These are phyloP conservation scores for Gremmenia infestans DNA, from an alignment of 2,329 filamentous ascomycete genomes.

Conservation along the genomic window DNA sequence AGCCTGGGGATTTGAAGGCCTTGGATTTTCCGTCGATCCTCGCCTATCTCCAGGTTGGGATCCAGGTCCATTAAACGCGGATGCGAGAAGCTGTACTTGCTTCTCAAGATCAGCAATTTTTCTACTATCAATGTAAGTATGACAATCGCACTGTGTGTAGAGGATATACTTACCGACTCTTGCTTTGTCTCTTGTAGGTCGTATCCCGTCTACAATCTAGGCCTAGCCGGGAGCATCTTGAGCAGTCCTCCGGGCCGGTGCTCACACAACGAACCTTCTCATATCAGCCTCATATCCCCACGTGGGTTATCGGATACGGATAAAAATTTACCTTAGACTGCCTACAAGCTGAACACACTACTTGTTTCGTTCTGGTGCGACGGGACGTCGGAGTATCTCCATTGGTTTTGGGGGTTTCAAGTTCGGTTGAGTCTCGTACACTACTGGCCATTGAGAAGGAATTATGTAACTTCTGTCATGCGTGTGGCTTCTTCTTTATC, in stretches of 20 bases:
- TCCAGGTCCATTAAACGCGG: not conserved
- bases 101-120: slow-evolving; percentile 13
- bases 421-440: not conserved
- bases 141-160: not conserved
- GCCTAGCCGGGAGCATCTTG: slow-evolving; percentile 13
- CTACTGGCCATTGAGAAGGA: not conserved
- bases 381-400: not conserved
- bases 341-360: slow-evolving; percentile 8
- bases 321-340: slow-evolving; percentile 2
- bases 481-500: not conserved
- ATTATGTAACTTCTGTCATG: not conserved
- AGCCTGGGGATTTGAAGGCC: not conserved
- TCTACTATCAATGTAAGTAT: not conserved
- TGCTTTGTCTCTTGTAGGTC: slow-evolving; percentile 17
- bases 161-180: slow-evolving; percentile 9
- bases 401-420: not conserved
- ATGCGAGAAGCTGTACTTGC: slow-evolving; percentile 8
- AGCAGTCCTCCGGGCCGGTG: slow-evolving; percentile 1
- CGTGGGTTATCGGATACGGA: not conserved
- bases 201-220: slow-evolving; percentile 17
- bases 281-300: not conserved
- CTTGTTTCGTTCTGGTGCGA: not conserved
- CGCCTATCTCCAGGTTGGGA: not conserved
- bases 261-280: slow-evolving; percentile 4
- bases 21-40: too few relatives aligned